A percentile compares a stretch with the other conserved stretches of the same genome.
Conservation (phyloP, 805 yeast species). For the Saturnispora bothae region DNA sequence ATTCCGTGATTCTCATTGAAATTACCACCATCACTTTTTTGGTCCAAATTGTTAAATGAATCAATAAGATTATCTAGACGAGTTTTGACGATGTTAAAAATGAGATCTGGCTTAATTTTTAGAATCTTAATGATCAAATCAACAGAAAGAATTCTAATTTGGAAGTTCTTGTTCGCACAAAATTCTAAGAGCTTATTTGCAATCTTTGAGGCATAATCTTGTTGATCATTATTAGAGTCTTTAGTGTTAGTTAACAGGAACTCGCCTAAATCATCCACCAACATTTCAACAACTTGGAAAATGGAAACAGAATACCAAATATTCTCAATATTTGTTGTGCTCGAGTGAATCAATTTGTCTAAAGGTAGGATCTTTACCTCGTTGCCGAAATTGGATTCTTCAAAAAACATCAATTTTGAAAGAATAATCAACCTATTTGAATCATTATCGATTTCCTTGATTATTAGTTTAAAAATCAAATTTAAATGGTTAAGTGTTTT, state of each 20-base stretch:
- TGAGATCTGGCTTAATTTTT: slow-evolving; percentile 27
- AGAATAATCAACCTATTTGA: slow-evolving; percentile 25
- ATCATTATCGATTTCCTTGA: slow-evolving; percentile 26
- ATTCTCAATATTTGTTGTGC: slow-evolving; percentile 12
- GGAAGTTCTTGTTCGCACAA: slow-evolving; percentile 29
- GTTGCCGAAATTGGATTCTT: slow-evolving; percentile 4
- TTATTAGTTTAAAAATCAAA: slow-evolving; percentile 20
- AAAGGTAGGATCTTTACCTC: slow-evolving; percentile 16
- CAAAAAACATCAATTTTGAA: slow-evolving; percentile 19
- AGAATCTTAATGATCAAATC: slow-evolving; percentile 25
- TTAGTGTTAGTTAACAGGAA: slow-evolving; percentile 16
- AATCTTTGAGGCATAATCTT: slow-evolving; percentile 25
- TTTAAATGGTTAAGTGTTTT: slow-evolving; percentile 22
- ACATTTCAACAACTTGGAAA: slow-evolving; percentile 21
- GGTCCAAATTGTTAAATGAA: slow-evolving; percentile 26
- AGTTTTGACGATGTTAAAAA: slow-evolving; percentile 24
- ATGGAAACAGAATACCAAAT: slow-evolving; percentile 22
- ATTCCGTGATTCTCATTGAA: slow-evolving; percentile 25
- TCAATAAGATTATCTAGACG: slow-evolving; percentile 27
- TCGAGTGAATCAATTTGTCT: slow-evolving; percentile 10
- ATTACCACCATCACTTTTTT: slow-evolving; percentile 14
- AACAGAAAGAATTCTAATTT: slow-evolving; percentile 32
- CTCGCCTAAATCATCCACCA: slow-evolving; percentile 24
- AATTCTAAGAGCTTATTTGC: slow-evolving; percentile 28
- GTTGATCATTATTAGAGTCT: slow-evolving; percentile 13